Percentiles rank a stretch among this genome's conserved stretches.
phyloP scores from a whole-genome alignment of 306 rosid genomes.

The Clitoria ternatea region DNA sequence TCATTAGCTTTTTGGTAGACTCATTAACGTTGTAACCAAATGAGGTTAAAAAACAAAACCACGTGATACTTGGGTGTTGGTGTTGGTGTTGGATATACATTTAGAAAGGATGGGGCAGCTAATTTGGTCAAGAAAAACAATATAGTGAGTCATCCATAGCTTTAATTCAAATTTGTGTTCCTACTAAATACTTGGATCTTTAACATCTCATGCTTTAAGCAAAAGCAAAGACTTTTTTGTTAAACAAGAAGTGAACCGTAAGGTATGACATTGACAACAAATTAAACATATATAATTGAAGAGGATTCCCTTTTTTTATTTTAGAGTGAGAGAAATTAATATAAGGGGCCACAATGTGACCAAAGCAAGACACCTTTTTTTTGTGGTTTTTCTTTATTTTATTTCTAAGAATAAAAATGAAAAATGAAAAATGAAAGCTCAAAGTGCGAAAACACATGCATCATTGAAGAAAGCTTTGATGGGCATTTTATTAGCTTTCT shows the following conservation, averaged over 20 bases:
- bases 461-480: not conserved
- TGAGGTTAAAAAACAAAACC: not conserved
- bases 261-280: slow-evolving; percentile 28
- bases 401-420: not conserved
- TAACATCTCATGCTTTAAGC: slow-evolving; percentile 50
- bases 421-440: not conserved
- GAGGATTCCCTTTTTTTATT: not conserved
- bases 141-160: slow-evolving; percentile 23
- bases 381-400: not conserved
- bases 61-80: slow-evolving; percentile 20
- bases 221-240: slow-evolving; percentile 46
- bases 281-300: slow-evolving; percentile 24
- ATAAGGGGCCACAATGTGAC: slow-evolving; percentile 20
- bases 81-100: slow-evolving; percentile 24
- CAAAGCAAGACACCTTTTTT: slow-evolving; percentile 10
- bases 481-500: not conserved
- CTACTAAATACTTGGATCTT: slow-evolving; percentile 27
- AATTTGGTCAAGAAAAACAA: slow-evolving; percentile 20
- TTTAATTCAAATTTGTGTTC: slow-evolving; percentile 48
- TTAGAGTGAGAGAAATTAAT: too few relatives aligned
- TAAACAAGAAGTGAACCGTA: slow-evolving; percentile 44
- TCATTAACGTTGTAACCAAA: not conserved
- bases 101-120: slow-evolving; percentile 33
- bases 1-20: not conserved
- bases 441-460: slow-evolving; percentile 1